Conservation (phyloP, 805 yeast genomes). For the Helenozyma rhizophorensis region DNA sequence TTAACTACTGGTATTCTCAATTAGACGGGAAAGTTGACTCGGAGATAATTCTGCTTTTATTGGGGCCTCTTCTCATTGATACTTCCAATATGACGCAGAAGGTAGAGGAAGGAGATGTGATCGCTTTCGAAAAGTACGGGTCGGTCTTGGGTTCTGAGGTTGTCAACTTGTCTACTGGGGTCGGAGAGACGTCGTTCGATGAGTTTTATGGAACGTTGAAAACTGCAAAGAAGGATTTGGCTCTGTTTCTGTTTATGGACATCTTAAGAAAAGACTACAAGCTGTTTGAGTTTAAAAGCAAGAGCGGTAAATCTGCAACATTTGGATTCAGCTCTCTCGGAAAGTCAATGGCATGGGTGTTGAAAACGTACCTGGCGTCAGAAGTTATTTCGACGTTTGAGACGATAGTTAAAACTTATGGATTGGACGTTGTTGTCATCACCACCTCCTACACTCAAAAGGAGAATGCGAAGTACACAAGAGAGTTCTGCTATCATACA, state of each 20-base stretch:
- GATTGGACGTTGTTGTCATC: conserved; percentile 30
- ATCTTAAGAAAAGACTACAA: conserved; percentile 83
- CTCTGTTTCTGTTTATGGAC: conserved; percentile 56
- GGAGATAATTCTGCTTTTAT: conserved; percentile 43
- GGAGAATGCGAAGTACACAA: conserved; percentile 26
- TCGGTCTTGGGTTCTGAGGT: conserved; percentile 10
- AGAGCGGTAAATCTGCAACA: conserved; percentile 17
- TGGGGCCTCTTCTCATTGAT: conserved; percentile 73
- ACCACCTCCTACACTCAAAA: conserved; percentile 38
- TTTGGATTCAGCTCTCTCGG: conserved; percentile 80
- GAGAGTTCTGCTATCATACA: conserved; percentile 32
- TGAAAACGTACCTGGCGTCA: conserved; percentile 18
- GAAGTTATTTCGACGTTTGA: conserved; percentile 23
- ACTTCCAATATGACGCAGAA: conserved; percentile 64
- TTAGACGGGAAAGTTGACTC: conserved; percentile 11
- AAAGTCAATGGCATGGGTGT: conserved; percentile 55
- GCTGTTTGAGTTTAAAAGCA: conserved; percentile 44
- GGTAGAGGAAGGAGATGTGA: conserved; percentile 56
- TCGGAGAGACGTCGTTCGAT: conserved; percentile 12
- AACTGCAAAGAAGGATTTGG: conserved; percentile 59
- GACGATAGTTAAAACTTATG: conserved; percentile 14
- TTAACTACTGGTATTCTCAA: conserved; percentile 51
- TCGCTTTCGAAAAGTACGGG: conserved; percentile 39
- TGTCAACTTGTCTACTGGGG: not conserved
- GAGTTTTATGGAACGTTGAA: conserved; percentile 25